These are phyloP conservation scores for Pachysandra terminalis DNA, from an alignment of 164 flowering plant genomes.

Conservation along the genomic window DNA sequence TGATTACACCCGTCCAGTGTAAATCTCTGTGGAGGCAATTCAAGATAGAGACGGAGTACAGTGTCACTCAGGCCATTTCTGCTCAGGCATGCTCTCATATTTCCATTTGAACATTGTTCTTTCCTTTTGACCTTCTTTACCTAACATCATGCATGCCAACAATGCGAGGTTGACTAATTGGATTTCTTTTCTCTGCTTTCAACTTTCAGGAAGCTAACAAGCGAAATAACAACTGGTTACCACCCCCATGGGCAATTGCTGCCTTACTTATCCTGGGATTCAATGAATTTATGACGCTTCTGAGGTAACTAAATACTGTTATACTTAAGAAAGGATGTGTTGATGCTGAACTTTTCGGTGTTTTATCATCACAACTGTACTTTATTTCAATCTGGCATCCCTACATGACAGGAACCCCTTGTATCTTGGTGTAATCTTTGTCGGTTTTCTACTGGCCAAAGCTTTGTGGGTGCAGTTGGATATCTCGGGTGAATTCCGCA, in stretches of 20 bases:
- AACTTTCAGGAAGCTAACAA: constrained; percentile 72
- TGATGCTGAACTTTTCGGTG: not conserved
- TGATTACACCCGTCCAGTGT: constrained; percentile 92
- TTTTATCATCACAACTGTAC: constrained; percentile 2
- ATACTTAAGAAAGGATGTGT: not conserved
- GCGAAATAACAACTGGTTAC: constrained; percentile 88
- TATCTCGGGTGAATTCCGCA: constrained; percentile 71
- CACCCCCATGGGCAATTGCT: constrained; percentile 94
- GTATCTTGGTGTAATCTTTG: constrained; percentile 63
- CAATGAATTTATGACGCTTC: constrained; percentile 91
- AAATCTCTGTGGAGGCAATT: constrained; percentile 91
- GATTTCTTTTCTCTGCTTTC: not conserved
- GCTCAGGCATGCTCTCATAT: constrained; percentile 58
- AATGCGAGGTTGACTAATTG: not conserved
- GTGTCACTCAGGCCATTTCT: constrained; percentile 79
- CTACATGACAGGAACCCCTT: constrained; percentile 75
- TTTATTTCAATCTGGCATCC: constrained; percentile 5
- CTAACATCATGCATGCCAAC: not conserved
- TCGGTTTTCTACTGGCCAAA: constrained; percentile 56
- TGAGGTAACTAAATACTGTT: constrained; percentile 44
- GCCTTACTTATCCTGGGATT: constrained; percentile 79
- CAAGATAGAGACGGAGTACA: constrained; percentile 79
- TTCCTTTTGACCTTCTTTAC: not conserved
- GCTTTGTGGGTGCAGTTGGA: constrained; percentile 91
- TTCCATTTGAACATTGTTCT: not conserved